Evolutionary conservation across 768 basidiomycete species (phyloP).

Genomic region (Russula abietina): DNA sequence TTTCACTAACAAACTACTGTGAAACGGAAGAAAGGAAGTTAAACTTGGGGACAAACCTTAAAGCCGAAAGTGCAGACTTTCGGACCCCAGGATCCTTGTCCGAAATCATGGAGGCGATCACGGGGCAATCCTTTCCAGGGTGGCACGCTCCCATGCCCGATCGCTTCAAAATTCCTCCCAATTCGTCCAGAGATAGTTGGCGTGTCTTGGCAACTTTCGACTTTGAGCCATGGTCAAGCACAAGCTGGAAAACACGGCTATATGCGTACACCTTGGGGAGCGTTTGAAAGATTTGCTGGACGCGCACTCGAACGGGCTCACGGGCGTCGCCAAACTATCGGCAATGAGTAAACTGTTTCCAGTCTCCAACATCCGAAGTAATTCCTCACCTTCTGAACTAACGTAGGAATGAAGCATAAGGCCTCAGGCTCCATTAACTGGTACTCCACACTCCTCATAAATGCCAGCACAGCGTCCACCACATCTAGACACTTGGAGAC

Average conservation of each 20-base stretch:
- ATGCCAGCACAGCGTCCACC: conserved; percentile 68
- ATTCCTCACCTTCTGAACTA: conserved; percentile 78
- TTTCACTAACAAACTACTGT: conserved; percentile 48
- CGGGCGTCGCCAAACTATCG: conserved; percentile 85
- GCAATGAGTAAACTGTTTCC: conserved; percentile 1
- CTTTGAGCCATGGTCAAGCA: conserved; percentile 84
- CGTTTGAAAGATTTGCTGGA: conserved; percentile 77
- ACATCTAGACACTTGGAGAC: conserved; percentile 84
- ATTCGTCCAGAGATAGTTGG: conserved; percentile 79
- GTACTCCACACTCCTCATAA: conserved; percentile 66
- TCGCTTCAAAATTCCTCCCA: conserved; percentile 68
- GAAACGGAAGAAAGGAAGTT: conserved; percentile 5
- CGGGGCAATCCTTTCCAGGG: conserved; percentile 70
- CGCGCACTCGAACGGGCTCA: conserved; percentile 71
- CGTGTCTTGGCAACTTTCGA: conserved; percentile 90
- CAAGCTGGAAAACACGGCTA: conserved; percentile 81
- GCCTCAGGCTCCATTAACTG: conserved; percentile 85
- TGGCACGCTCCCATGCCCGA: conserved; percentile 81
- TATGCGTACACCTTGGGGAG: conserved; percentile 89
- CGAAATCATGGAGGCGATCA: conserved; percentile 71
- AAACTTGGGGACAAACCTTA: conserved; percentile 53
- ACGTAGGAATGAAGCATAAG: conserved; percentile 78
- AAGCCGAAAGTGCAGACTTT: conserved; percentile 73
- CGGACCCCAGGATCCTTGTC: conserved; percentile 88
- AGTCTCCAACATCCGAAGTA: neutral